Conservation (phyloP, 2,329 filamentous ascomycete genomes). For the Scleromitrula shiraiana region DNA sequence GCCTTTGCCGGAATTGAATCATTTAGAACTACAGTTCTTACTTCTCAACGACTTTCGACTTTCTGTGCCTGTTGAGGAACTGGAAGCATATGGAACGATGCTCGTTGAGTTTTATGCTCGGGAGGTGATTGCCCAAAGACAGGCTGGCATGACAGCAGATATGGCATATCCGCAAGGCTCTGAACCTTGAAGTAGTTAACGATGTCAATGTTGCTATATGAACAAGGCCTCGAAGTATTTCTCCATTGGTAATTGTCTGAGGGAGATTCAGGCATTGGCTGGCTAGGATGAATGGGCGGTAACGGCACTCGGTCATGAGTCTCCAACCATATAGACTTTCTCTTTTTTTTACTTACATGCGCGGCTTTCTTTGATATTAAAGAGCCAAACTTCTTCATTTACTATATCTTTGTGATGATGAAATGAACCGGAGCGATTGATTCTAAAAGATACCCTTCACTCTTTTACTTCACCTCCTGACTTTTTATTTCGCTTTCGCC, state of each 20-base stretch:
- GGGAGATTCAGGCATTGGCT: not conserved
- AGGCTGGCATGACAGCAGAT: constrained; percentile 17
- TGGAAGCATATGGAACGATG: constrained; percentile 97
- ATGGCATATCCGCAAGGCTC: constrained; percentile 22
- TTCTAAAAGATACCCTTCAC: constrained; percentile 7
- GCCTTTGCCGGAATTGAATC: constrained; percentile 85
- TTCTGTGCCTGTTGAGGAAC: constrained; percentile 84
- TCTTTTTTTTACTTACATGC: not conserved
- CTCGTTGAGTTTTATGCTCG: constrained; percentile 94
- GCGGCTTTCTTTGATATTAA: not conserved
- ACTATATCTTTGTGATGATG: not conserved
- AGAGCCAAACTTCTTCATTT: not conserved
- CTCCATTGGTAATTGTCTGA: not conserved
- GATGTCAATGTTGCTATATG: constrained; percentile 1
- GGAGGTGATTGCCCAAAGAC: constrained; percentile 64
- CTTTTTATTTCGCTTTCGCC: constrained; percentile 3
- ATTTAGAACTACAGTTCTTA: constrained; percentile 91
- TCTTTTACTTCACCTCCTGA: not conserved
- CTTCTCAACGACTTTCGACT: constrained; percentile 93
- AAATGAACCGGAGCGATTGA: constrained; percentile 1
- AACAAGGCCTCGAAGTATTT: not conserved
- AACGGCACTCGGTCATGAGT: not conserved
- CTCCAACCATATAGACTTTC: constrained; percentile 4
- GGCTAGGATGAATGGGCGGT: not conserved
- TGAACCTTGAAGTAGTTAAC: constrained; percentile 1